phyloP scores from a whole-genome alignment of 164 flowering plant genomes.

The Sextonia rubra region DNA sequence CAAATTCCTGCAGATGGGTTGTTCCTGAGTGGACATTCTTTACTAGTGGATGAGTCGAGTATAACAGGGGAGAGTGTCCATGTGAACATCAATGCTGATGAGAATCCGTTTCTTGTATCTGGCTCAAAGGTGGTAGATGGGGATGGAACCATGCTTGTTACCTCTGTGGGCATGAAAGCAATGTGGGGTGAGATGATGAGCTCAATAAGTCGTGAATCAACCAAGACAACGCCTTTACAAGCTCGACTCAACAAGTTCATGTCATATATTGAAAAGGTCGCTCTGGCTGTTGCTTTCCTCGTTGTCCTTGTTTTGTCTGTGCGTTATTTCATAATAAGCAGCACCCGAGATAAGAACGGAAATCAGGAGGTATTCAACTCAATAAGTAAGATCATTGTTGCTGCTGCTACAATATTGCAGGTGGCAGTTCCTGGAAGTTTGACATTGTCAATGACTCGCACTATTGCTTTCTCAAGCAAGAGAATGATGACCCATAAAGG shows the following conservation, averaged over 20 bases:
- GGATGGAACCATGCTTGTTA: constrained; percentile 42
- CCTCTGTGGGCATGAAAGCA: constrained; percentile 40
- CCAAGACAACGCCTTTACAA: constrained; percentile 58
- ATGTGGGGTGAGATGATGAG: constrained; percentile 60
- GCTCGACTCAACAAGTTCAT: constrained; percentile 49
- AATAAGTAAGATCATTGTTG: constrained; percentile 24
- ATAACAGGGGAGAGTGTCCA: constrained; percentile 47
- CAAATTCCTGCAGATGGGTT: constrained; percentile 60
- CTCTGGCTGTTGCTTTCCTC: constrained; percentile 43
- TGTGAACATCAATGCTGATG: constrained; percentile 21
- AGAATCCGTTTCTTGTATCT: constrained; percentile 31
- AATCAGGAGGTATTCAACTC: constrained; percentile 27
- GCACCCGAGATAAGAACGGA: constrained; percentile 30
- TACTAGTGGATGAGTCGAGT: constrained; percentile 46
- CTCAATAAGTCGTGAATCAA: constrained; percentile 30
- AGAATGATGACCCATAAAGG: constrained; percentile 38
- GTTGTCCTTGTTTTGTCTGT: constrained; percentile 29
- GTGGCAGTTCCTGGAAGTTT: constrained; percentile 41
- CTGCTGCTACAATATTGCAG: constrained; percentile 36
- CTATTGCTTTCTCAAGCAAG: constrained; percentile 41
- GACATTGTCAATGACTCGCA: constrained; percentile 32
- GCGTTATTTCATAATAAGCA: constrained; percentile 32
- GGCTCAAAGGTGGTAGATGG: constrained; percentile 48
- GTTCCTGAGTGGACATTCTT: constrained; percentile 37
- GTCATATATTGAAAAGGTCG: constrained; percentile 46